These are phyloP conservation scores for Trichoderma pleuroti DNA, from an alignment of 2,329 filamentous ascomycete genomes.

Conservation along the genomic window DNA sequence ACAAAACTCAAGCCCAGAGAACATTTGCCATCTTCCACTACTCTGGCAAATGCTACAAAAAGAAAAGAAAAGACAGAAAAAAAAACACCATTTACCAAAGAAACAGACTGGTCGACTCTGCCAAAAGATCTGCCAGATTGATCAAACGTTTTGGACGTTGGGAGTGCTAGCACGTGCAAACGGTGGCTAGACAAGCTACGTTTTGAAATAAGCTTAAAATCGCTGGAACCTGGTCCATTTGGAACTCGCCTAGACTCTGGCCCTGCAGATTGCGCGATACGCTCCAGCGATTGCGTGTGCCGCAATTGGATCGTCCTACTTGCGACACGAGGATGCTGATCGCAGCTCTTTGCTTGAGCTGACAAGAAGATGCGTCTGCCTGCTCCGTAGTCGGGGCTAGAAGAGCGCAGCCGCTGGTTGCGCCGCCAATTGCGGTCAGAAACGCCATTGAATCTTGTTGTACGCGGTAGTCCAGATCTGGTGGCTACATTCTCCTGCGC, in stretches of 20 bases:
- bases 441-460: neutral
- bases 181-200: neutral
- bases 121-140: neutral
- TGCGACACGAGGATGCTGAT: neutral
- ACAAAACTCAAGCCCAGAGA: neutral
- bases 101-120: neutral
- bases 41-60: neutral
- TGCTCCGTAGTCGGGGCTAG: neutral
- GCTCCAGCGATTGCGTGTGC: constrained; percentile 4
- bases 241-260: neutral
- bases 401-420: neutral
- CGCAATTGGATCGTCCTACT: neutral
- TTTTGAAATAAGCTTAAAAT: constrained; percentile 15
- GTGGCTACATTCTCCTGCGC: neutral
- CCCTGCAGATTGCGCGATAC: constrained; percentile 17
- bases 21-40: too few species aligned
- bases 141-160: neutral
- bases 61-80: neutral
- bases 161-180: neutral
- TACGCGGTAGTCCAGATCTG: neutral
- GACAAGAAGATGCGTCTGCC: neutral
- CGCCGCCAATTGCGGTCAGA: neutral
- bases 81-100: neutral
- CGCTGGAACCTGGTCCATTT: neutral
- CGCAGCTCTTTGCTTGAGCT: neutral